A percentile compares a stretch with the other conserved stretches of the same genome.
Conservation (phyloP, 2,329 filamentous ascomycete species). For the Phialophora chinensis region DNA sequence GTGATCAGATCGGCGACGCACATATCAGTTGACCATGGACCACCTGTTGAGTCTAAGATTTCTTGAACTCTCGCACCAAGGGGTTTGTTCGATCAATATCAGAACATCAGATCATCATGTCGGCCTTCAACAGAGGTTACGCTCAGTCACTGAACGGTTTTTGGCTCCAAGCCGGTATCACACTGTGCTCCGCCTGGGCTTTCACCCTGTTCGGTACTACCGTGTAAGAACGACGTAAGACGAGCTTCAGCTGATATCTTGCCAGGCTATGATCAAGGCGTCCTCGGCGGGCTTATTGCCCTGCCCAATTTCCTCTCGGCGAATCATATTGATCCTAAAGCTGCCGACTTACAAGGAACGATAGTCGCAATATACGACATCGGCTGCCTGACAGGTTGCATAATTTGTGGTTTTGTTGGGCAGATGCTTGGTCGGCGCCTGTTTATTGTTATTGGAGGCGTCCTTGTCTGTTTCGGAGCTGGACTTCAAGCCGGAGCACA, state of each 20-base stretch:
- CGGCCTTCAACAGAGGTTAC: constrained; percentile 32
- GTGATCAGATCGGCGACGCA: constrained; percentile 2
- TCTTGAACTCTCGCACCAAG: background rate
- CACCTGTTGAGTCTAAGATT: background rate
- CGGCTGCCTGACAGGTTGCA: constrained; percentile 48
- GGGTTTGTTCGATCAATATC: background rate
- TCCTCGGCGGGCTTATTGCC: constrained; percentile 57
- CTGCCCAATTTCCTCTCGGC: constrained; percentile 53
- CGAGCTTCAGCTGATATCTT: background rate
- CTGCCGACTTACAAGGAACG: constrained; percentile 57
- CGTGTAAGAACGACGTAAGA: too few relatives aligned
- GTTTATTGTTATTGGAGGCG: constrained; percentile 63
- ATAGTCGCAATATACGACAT: constrained; percentile 57
- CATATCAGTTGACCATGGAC: constrained; percentile 11
- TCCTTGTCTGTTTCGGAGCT: constrained; percentile 55
- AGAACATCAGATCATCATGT: constrained; percentile 13
- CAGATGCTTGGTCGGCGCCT: constrained; percentile 48
- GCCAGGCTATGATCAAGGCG: constrained; percentile 34
- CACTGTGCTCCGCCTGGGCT: constrained; percentile 31
- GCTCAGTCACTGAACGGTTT: constrained; percentile 23
- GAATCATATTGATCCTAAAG: constrained; percentile 29
- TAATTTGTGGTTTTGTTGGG: constrained; percentile 47
- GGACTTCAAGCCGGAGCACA: constrained; percentile 44
- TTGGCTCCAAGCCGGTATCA: constrained; percentile 30
- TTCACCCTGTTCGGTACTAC: constrained; percentile 32